Evolutionary conservation across 2,329 filamentous ascomycete genomes (phyloP).

Genomic region (Aspergillus felis): DNA sequence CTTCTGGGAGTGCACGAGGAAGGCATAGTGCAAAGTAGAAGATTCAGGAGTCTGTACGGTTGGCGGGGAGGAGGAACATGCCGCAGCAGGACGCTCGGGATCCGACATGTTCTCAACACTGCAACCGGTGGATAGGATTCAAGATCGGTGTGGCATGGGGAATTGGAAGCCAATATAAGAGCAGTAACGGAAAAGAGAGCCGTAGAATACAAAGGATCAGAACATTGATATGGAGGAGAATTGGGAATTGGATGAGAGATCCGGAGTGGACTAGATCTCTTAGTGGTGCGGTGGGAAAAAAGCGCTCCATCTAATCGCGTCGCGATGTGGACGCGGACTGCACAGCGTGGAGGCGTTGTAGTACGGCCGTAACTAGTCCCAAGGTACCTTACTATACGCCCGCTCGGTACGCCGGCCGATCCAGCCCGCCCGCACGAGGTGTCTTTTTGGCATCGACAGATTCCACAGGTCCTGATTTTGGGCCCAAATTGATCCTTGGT

Average conservation of each 20-base stretch:
- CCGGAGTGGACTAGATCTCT: slow-evolving; percentile 16
- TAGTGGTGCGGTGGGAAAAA: slow-evolving; percentile 20
- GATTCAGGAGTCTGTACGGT: slow-evolving; percentile 30
- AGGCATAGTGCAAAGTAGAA: slow-evolving; percentile 46
- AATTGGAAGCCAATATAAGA: slow-evolving; percentile 3
- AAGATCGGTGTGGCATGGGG: slow-evolving; percentile 15
- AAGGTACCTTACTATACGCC: background rate
- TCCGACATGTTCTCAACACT: slow-evolving; percentile 30
- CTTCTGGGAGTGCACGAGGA: slow-evolving; percentile 58
- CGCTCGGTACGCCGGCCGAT: slow-evolving; percentile 1
- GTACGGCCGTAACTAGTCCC: background rate
- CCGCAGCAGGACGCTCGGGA: slow-evolving; percentile 27
- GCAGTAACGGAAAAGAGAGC: slow-evolving; percentile 8
- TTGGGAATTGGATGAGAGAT: background rate
- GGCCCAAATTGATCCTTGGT: background rate
- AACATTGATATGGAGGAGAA: background rate
- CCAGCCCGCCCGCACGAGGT: slow-evolving; percentile 5
- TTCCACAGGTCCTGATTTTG: background rate
- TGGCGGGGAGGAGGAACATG: slow-evolving; percentile 31
- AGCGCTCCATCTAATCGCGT: slow-evolving; percentile 25
- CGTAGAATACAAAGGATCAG: slow-evolving; percentile 6
- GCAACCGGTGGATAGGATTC: slow-evolving; percentile 9
- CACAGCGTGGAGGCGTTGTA: slow-evolving; percentile 8
- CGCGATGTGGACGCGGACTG: slow-evolving; percentile 32
- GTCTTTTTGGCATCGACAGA: background rate